These are phyloP conservation scores for Pseudogymnoascus destructans DNA, from an alignment of 2,329 filamentous ascomycete species.

Conservation along the genomic window DNA sequence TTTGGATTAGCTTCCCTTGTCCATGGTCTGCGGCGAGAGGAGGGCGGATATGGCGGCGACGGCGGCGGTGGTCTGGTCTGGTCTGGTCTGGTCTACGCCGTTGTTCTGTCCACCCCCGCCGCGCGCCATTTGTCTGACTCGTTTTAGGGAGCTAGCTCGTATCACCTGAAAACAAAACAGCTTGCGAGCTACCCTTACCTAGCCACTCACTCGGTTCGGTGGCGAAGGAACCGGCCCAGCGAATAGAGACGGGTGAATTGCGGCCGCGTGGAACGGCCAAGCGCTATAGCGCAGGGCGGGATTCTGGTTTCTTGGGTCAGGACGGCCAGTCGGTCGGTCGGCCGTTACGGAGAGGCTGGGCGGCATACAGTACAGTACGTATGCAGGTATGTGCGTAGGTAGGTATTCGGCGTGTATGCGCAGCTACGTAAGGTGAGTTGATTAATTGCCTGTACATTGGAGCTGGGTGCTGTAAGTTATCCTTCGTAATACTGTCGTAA, in stretches of 20 bases:
- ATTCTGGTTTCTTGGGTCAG: neutral
- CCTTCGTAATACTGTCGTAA: too few relatives aligned
- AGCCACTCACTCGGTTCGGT: neutral
- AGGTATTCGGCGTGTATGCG: too few relatives aligned
- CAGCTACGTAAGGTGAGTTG: neutral
- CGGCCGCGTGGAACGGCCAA: neutral
- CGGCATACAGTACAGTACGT: neutral
- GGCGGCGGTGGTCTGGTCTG: too few relatives aligned
- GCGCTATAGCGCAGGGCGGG: neutral
- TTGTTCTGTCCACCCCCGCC: too few relatives aligned
- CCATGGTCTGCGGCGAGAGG: too few relatives aligned
- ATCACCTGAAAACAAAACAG: neutral
- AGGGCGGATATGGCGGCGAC: too few relatives aligned
- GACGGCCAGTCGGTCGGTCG: neutral
- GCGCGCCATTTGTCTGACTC: too few relatives aligned
- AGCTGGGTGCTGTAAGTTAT: neutral
- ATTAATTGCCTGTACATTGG: neutral
- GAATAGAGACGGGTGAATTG: neutral
- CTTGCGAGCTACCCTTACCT: conserved; percentile 4
- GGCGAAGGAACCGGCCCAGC: neutral
- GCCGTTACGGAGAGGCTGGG: neutral
- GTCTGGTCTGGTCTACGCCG: too few relatives aligned
- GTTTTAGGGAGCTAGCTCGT: neutral
- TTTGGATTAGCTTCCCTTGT: too few relatives aligned
- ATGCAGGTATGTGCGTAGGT: too few relatives aligned